Evolutionary conservation across 2,329 filamentous ascomycete species (phyloP), one percentile per base, ranked within the genome.

Genomic region (Fusarium nygamai): DNA sequence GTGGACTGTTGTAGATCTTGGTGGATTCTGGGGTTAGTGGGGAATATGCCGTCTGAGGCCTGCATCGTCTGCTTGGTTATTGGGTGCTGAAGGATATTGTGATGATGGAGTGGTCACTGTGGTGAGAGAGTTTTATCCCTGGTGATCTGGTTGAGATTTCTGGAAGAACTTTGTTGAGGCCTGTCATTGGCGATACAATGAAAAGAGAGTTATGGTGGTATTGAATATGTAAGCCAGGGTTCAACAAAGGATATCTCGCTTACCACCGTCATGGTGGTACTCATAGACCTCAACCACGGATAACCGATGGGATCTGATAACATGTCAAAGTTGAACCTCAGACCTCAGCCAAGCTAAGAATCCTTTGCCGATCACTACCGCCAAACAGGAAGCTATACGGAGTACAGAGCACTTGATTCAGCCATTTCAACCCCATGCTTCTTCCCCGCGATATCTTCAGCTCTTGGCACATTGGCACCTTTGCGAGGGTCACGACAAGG

Each of bases 1-100:
- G 67, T 44, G 46, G 62, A n/a, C 16, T 14, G 19, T n/a, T n/a
- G 69, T 53, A 51, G 69, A 71, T 71, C 67, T 5, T 33, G 39
- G 31, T 3, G 46, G 41, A 56, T 36, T 47, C 63, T 36, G 59
- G 63, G 63, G 39, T 64, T 64, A 56, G 63, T 41, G 33, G 20
- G 44, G 56, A 14, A 33, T 33, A 39, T 47, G 39, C 41, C 29
- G 34, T 29, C 34, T 38, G 51, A 41, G 36, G 36, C 43, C 38
- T 63, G n/a, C 38, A 12, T 22, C 31, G n/a, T 33, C 29, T 46
- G 12, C 38, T 47, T 34, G 3, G 19, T 20, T 36, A 29, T 34
- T 59, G 33, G 43, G 31, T 29, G 6, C 5, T 34, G 31, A 13
- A 14, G 10, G 8, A 10, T 22, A 33, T 41, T 43, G 31, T 22